These are phyloP conservation scores for Myrica gale DNA, from an alignment of 306 rosid genomes.

Conservation along the genomic window DNA sequence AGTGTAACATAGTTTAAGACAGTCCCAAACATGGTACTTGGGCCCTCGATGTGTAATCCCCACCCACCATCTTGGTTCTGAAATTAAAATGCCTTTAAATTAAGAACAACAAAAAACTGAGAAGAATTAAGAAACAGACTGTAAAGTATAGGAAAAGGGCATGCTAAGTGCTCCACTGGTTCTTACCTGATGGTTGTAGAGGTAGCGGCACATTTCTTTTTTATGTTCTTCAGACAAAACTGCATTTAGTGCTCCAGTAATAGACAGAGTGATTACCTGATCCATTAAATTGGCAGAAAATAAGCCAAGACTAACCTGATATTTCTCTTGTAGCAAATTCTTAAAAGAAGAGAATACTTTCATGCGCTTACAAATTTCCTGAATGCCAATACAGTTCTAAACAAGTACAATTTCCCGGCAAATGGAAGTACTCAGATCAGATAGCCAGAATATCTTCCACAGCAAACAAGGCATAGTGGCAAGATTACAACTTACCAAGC, in stretches of 20 bases:
- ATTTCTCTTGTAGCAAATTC: not conserved
- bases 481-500: conserved; percentile 53
- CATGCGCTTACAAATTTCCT: not conserved
- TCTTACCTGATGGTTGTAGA: conserved; percentile 81
- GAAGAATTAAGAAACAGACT: not conserved
- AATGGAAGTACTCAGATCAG: not conserved
- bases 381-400: not conserved
- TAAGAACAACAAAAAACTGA: conserved; percentile 6
- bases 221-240: conserved; percentile 70
- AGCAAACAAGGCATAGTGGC: conserved; percentile 11
- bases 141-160: not conserved
- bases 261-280: conserved; percentile 59
- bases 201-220: conserved; percentile 75
- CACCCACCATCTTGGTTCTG: conserved; percentile 97
- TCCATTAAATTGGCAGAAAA: conserved; percentile 21
- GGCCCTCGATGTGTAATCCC: conserved; percentile 88
- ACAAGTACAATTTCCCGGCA: not conserved
- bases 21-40: conserved; percentile 91
- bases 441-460: conserved; percentile 16
- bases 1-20: conserved; percentile 62
- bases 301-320: conserved; percentile 16
- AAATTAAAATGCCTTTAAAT: conserved; percentile 27
- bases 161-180: not conserved
- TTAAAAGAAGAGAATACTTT: not conserved
- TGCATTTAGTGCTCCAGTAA: conserved; percentile 74